These are phyloP conservation scores for Schwanniomyces yamadae DNA, from an alignment of 805 yeast genomes.

Conservation along the genomic window DNA sequence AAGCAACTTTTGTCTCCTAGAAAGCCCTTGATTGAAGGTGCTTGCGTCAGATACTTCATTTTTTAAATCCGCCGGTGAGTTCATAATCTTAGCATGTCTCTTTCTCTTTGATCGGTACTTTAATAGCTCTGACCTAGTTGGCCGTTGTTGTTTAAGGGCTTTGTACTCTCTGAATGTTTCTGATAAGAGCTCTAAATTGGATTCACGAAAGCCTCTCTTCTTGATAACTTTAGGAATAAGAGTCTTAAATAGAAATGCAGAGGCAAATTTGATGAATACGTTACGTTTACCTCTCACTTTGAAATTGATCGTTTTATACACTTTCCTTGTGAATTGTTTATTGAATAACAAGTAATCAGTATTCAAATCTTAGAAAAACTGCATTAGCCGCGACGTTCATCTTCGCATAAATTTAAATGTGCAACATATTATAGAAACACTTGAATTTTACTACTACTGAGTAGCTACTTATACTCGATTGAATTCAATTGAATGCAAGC, in stretches of 20 bases:
- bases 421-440: too few species aligned
- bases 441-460: too few species aligned
- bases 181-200: constrained; percentile 24
- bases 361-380: too few species aligned
- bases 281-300: constrained; percentile 17
- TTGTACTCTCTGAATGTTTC: constrained; percentile 35
- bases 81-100: constrained; percentile 18
- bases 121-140: constrained; percentile 11
- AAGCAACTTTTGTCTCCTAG: constrained; percentile 46
- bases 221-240: constrained; percentile 10
- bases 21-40: constrained; percentile 7
- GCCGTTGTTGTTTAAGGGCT: constrained; percentile 20
- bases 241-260: constrained; percentile 15
- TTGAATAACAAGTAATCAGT: neutral
- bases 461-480: too few species aligned
- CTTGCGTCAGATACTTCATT: neutral
- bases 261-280: constrained; percentile 16
- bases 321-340: neutral
- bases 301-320: constrained; percentile 3
- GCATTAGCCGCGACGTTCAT: too few species aligned
- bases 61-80: constrained; percentile 1
- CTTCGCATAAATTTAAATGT: too few species aligned
- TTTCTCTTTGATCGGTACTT: constrained; percentile 6
- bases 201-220: constrained; percentile 11
- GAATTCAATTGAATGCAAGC: too few species aligned